These are phyloP conservation scores for Saccharomycopsis sp. DNA, from an alignment of 805 yeast species.

Conservation along the genomic window DNA sequence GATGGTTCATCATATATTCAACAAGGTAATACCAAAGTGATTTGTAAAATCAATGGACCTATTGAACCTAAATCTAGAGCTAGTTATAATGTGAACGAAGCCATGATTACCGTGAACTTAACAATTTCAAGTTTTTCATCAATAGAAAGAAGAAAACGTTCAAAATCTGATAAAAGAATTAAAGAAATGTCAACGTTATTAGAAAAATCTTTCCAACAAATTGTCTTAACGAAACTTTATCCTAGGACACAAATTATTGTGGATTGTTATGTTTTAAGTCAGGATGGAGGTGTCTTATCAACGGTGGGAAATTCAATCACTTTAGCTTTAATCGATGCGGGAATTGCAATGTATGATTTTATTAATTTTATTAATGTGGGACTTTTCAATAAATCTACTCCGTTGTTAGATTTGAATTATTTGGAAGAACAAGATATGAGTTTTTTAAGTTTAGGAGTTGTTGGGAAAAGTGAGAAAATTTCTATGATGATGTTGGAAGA, in stretches of 20 bases:
- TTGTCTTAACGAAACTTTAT: slow-evolving; percentile 61
- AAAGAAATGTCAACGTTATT: slow-evolving; percentile 57
- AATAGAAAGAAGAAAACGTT: slow-evolving; percentile 59
- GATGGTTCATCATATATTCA: slow-evolving; percentile 92
- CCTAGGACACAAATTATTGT: slow-evolving; percentile 79
- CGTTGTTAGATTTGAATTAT: slow-evolving; percentile 72
- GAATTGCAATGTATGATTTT: slow-evolving; percentile 88
- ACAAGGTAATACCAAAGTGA: slow-evolving; percentile 83
- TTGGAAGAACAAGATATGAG: slow-evolving; percentile 81
- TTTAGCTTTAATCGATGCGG: slow-evolving; percentile 87
- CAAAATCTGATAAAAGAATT: slow-evolving; percentile 58
- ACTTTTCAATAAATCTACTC: slow-evolving; percentile 55
- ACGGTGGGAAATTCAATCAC: slow-evolving; percentile 78
- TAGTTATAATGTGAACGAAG: slow-evolving; percentile 34
- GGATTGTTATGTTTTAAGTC: slow-evolving; percentile 65
- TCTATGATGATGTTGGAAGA: slow-evolving; percentile 73
- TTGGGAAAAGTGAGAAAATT: slow-evolving; percentile 73
- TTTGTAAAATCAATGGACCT: slow-evolving; percentile 84
- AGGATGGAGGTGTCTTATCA: slow-evolving; percentile 84
- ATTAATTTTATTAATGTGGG: slow-evolving; percentile 77
- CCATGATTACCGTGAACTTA: slow-evolving; percentile 52
- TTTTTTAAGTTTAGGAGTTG: slow-evolving; percentile 68
- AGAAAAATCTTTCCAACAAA: slow-evolving; percentile 62
- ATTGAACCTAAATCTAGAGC: slow-evolving; percentile 78
- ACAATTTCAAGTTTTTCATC: slow-evolving; percentile 56